Base-by-base conservation (phyloP, 306 rosid genomes). In the Amphicarpaea edgeworthii region DNA sequence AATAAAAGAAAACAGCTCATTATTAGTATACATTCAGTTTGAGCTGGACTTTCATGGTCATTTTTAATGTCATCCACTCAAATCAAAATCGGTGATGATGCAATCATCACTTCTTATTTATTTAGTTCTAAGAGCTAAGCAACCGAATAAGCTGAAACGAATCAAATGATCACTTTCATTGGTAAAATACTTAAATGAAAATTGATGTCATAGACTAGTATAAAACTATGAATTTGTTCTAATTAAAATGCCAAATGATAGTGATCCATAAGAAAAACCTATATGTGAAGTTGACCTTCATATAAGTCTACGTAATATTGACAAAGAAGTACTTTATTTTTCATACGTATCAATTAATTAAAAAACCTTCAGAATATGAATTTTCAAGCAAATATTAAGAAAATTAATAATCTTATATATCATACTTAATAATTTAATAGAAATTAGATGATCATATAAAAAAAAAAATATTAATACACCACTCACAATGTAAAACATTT, bases 41-140 rank as follows among this genome's bases (percentile, higher is more conserved):
- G 63, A 82, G 55, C 32, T 70, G 69, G 15, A 16, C 19, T 71
- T 75, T 70, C 30, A 47, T 8, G 23, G 43, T 77, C 55, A 64
- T 42, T 53, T 81, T 75, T 49, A 51, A 21, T 54, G 55, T 12
- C 15, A 34, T 46, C 53, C 34, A 11, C 40, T 38, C 20, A 41
- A 41, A 50, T 32, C 32, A 73, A 7, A 17, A 16, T 26, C 24
- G 26, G 8, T 24, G 37, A 59, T 47, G 76, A 78, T 37, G n/a
- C n/a, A n/a, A 71, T 70, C 32, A 78, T 70, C n/a, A 46, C 14
- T 20, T 78, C 20, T 58, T 41, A 0, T 46, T 61, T 70, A 65
- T 46, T 61, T 70, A 65, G 34, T 60, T 49, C 16, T 55, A 38
- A 4, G n/a, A n/a, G n/a, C n/a, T n/a, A 71, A 53, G 76, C 51